These are phyloP conservation scores for Coniophora puteana DNA, from an alignment of 1,284 basidiomycete genomes.

Conservation along the genomic window DNA sequence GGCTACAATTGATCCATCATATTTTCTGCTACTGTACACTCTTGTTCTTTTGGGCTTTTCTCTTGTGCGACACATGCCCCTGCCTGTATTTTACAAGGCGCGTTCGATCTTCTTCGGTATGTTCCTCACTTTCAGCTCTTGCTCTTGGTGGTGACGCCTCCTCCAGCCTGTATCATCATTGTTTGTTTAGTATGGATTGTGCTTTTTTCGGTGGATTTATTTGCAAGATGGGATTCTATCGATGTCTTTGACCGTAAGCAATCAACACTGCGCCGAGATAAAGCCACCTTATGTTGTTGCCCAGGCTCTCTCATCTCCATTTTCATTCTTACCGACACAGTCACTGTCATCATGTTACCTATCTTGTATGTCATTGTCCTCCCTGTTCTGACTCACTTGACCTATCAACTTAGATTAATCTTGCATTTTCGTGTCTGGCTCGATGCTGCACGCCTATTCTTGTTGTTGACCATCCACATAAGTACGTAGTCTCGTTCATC, in stretches of 20 bases:
- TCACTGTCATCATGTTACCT: slow-evolving; percentile 47
- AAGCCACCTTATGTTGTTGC: not conserved
- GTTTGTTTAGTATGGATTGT: slow-evolving; percentile 40
- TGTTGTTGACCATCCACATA: slow-evolving; percentile 47
- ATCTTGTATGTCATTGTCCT: slow-evolving; percentile 39
- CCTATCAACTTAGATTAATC: slow-evolving; percentile 37
- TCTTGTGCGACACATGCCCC: too few species aligned
- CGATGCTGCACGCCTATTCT: slow-evolving; percentile 49
- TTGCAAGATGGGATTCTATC: slow-evolving; percentile 35
- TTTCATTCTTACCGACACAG: slow-evolving; percentile 42
- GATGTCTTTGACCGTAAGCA: slow-evolving; percentile 37
- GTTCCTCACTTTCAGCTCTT: slow-evolving; percentile 13
- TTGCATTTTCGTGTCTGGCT: slow-evolving; percentile 51
- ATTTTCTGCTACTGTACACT: too few species aligned
- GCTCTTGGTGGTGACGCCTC: not conserved
- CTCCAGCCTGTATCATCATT: slow-evolving; percentile 33
- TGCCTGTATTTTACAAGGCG: slow-evolving; percentile 36
- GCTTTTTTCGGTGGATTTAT: slow-evolving; percentile 37
- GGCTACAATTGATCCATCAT: too few species aligned
- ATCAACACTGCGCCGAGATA: slow-evolving; percentile 1
- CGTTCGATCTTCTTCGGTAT: slow-evolving; percentile 38
- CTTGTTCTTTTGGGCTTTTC: too few species aligned
- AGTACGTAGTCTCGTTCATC: slow-evolving; percentile 28
- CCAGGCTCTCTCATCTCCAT: slow-evolving; percentile 40
- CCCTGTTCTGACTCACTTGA: not conserved